phyloP scores from a whole-genome alignment of 495 filamentous ascomycete genomes.

The Astrothelium macrocarpum region DNA sequence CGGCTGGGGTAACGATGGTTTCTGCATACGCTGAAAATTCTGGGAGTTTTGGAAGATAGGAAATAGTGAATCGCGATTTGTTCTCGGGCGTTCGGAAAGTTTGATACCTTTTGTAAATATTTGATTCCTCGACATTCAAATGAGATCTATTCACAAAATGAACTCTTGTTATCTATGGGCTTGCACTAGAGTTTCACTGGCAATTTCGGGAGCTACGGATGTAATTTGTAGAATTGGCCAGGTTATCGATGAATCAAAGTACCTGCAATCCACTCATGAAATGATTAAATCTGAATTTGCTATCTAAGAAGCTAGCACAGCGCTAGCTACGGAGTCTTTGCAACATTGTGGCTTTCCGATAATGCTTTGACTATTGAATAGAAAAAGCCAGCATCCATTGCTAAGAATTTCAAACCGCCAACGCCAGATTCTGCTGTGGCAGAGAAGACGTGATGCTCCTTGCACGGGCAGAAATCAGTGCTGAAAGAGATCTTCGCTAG shows the following conservation, averaged over 20 bases:
- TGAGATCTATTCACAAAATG: background rate
- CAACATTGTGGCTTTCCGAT: no score
- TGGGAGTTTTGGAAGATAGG: no score
- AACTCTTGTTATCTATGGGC: background rate
- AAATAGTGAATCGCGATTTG: no score
- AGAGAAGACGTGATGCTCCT: background rate
- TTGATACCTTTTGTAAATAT: no score
- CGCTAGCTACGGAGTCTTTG: background rate
- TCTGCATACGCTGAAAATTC: no score
- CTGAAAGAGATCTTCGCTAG: background rate
- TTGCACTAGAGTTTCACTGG: background rate
- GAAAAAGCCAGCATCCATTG: background rate
- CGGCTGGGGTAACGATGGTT: no score
- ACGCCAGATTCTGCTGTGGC: background rate
- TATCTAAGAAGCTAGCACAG: background rate
- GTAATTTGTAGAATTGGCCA: background rate
- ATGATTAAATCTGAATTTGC: no score
- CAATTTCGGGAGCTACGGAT: background rate
- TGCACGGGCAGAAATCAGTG: background rate
- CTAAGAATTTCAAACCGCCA: background rate
- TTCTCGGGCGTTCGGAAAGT: no score
- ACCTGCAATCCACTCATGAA: no score
- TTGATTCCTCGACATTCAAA: no score
- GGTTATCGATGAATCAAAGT: no score
- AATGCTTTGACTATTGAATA: no score